Base-by-base conservation (phyloP, 164 flowering plant species). In the Magnolia sinica region DNA sequence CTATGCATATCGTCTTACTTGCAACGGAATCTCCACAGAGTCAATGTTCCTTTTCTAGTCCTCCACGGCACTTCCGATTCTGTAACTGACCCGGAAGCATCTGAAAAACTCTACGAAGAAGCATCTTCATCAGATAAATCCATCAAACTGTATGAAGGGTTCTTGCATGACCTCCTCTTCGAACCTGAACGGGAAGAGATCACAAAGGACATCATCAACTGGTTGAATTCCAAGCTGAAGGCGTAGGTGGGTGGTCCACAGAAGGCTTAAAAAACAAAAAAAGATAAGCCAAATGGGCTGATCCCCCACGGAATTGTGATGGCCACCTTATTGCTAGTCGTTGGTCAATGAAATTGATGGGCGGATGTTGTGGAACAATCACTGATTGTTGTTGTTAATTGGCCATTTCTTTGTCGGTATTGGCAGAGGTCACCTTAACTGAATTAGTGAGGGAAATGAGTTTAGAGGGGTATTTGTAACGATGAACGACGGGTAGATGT, bases 41-140 rank as follows among this genome's bases (percentile, higher is more conserved):
- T 90, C 50, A 87, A 76, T 14, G 85, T 87, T 23, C 96, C 97
- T 0, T 88, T 94, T 74, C 71, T 92, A 0, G 97, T 94, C 71
- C 92, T 94, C 59, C 98, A 94, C 71, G 97, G 98, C n/a, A 83
- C 91, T 63, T 91, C 86, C 61, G 98, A 94, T 81, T 77, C 86
- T 2, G 87, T 94, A 10, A 94, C 98, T 68, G 97, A 92, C 72
- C 98, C 97, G 0, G 81, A 77, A 75, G 97, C 89, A 67, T 89
- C 97, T 65, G 59, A 80, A 58, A 88, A 83, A 71, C 87, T 94
- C 31, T 86, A 92, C 50, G 80, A 85, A 19, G 92, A 88, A 81
- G 95, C 98, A n/a, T 84, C 92, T 3, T 89, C 96, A 5, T 76
- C 78, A 18, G 96, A 92, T 87, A 95, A 95, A 77, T 83, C 88